These are phyloP conservation scores for Erodium chrysanthum DNA, from an alignment of 441 rosid species.

Conservation along the genomic window DNA sequence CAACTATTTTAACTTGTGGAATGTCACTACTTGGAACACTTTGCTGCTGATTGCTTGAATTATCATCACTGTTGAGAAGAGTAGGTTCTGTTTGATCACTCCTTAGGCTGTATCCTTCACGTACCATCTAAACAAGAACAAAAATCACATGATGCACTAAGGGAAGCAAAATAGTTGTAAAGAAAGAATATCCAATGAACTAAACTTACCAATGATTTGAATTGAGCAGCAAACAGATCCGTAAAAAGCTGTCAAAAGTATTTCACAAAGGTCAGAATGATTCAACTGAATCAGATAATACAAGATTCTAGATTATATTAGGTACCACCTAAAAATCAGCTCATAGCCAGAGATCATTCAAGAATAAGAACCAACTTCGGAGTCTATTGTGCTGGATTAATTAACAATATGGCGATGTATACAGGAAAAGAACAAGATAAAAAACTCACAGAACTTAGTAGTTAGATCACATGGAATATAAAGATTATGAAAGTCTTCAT, in stretches of 20 bases:
- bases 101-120: slow-evolving; percentile 15
- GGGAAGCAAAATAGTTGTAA: background rate
- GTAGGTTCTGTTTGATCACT: slow-evolving; percentile 5
- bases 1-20: slow-evolving; percentile 1
- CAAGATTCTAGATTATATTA: background rate
- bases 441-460: background rate
- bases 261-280: slow-evolving; percentile 13
- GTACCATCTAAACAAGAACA: slow-evolving; percentile 16
- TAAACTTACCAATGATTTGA: slow-evolving; percentile 20
- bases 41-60: slow-evolving; percentile 1
- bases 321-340: background rate
- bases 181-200: background rate
- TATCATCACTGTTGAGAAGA: background rate
- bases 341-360: background rate
- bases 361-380: slow-evolving; percentile 1
- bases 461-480: background rate
- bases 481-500: background rate
- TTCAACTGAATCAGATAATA: slow-evolving; percentile 6
- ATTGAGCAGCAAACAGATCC: slow-evolving; percentile 18
- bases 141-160: background rate
- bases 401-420: background rate
- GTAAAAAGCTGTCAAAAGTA: slow-evolving; percentile 17
- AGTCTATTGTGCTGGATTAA: background rate
- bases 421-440: background rate
- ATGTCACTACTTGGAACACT: background rate